phyloP scores from a whole-genome alignment of 495 filamentous ascomycete genomes.

The Podospora sp. region DNA sequence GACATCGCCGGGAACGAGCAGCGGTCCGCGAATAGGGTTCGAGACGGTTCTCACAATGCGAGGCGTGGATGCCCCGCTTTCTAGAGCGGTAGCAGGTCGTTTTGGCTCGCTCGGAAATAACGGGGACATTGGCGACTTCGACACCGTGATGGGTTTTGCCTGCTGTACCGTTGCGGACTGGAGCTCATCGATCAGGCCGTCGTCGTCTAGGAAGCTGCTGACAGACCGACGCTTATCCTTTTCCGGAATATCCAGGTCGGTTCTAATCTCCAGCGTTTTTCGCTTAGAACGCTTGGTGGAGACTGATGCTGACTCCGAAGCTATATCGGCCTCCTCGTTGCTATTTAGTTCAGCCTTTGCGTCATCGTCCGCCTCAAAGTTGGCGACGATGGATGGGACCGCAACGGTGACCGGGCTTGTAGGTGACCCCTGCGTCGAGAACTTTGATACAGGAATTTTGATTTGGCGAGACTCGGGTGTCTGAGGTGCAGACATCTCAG shows the following conservation, averaged over 20 bases:
- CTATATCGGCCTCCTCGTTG: slow-evolving; percentile 10
- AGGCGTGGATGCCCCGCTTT: slow-evolving; percentile 27
- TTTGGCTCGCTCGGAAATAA: slow-evolving; percentile 55
- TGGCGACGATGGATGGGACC: slow-evolving; percentile 25
- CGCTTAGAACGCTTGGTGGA: slow-evolving; percentile 46
- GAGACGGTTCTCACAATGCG: slow-evolving; percentile 46
- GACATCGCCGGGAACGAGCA: slow-evolving; percentile 44
- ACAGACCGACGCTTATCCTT: slow-evolving; percentile 60
- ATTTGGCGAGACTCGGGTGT: slow-evolving; percentile 25
- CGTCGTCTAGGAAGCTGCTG: slow-evolving; percentile 73
- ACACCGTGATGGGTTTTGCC: slow-evolving; percentile 79
- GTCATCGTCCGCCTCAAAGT: slow-evolving; percentile 12
- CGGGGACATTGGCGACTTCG: slow-evolving; percentile 78
- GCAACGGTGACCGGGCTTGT: slow-evolving; percentile 10
- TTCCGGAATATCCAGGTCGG: slow-evolving; percentile 38
- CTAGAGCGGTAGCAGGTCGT: slow-evolving; percentile 28
- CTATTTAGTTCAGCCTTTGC: slow-evolving; percentile 5
- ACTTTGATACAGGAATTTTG: slow-evolving; percentile 52
- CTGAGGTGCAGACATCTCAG: slow-evolving; percentile 8
- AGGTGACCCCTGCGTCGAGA: slow-evolving; percentile 47
- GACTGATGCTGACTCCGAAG: slow-evolving; percentile 24
- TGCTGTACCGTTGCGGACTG: slow-evolving; percentile 80
- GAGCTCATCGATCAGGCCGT: slow-evolving; percentile 88
- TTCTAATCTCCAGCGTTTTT: slow-evolving; percentile 59
- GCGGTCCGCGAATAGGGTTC: slow-evolving; percentile 49